Percentiles rank a stretch among this genome's conserved stretches.
Conservation (phyloP, 2,329 filamentous ascomycete genomes). For the Cytospora paraplurivora region DNA sequence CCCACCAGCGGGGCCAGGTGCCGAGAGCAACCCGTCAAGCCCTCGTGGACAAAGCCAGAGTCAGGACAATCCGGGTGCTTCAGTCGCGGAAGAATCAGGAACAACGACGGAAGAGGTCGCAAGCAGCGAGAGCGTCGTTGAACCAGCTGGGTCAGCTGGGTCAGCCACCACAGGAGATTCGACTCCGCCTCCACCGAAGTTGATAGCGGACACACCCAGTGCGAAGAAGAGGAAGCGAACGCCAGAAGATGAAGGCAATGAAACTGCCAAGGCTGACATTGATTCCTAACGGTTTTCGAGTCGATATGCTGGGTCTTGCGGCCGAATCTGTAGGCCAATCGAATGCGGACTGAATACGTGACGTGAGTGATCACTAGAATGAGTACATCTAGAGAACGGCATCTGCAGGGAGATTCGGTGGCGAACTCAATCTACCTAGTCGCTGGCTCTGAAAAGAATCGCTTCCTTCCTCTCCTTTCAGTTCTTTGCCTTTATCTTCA, state of each 20-base stretch:
- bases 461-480: neutral
- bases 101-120: neutral
- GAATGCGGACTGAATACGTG: too few relatives aligned
- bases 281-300: neutral
- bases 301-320: neutral
- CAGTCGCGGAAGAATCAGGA: neutral
- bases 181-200: neutral
- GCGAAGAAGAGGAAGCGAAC: slow-evolving; percentile 13
- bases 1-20: neutral
- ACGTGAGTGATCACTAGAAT: neutral
- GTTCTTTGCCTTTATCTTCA: too few relatives aligned
- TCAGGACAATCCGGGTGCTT: neutral
- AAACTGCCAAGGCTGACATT: neutral
- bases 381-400: neutral
- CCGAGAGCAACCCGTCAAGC: neutral
- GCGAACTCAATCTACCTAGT: neutral
- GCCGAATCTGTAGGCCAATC: neutral
- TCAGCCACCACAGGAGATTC: neutral
- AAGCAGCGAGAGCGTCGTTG: neutral
- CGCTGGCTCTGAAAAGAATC: neutral
- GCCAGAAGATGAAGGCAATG: slow-evolving; percentile 1
- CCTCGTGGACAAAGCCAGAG: neutral
- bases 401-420: neutral
- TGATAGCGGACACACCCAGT: neutral
- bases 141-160: neutral